phyloP scores from a whole-genome alignment of 2,329 filamentous ascomycete species.

The Aschersonia sp. region DNA sequence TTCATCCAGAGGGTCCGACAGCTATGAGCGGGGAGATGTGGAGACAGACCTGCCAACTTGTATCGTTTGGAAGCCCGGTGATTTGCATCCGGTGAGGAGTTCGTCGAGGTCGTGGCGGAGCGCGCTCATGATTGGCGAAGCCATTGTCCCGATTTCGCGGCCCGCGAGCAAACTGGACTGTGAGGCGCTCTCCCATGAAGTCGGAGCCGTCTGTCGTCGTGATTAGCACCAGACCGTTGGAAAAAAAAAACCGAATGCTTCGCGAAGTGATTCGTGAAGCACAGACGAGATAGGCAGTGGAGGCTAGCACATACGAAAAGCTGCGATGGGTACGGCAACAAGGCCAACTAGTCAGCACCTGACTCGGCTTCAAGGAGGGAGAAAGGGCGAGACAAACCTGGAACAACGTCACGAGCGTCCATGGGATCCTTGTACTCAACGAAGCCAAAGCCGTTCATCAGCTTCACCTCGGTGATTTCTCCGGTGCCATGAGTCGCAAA shows the following conservation, averaged over 20 bases:
- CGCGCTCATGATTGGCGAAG: conserved; percentile 40
- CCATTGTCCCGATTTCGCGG: conserved; percentile 41
- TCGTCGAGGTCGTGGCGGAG: conserved; percentile 65
- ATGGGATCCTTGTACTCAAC: conserved; percentile 98
- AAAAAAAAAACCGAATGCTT: too few relatives aligned
- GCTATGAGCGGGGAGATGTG: conserved; percentile 41
- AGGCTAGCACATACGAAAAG: conserved; percentile 41
- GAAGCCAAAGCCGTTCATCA: conserved; percentile 99
- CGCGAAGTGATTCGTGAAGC: too few relatives aligned
- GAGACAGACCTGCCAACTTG: conserved; percentile 99
- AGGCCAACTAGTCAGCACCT: conserved; percentile 3
- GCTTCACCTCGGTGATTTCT: conserved; percentile 96
- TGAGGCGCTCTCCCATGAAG: conserved; percentile 94
- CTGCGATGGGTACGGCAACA: conserved; percentile 18
- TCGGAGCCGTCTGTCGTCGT: conserved; percentile 68
- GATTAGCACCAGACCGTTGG: not conserved
- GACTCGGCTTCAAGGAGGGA: not conserved
- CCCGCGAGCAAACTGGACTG: conserved; percentile 94
- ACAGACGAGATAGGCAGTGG: too few relatives aligned
- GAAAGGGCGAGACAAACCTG: conserved; percentile 48
- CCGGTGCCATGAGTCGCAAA: conserved; percentile 93
- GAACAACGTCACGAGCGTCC: conserved; percentile 96
- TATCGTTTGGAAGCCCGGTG: conserved; percentile 90
- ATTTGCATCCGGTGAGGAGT: conserved; percentile 97
- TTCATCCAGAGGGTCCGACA: conserved; percentile 26